Evolutionary conservation across 306 rosid species (phyloP).

Genomic region (Cicer arietinum): DNA sequence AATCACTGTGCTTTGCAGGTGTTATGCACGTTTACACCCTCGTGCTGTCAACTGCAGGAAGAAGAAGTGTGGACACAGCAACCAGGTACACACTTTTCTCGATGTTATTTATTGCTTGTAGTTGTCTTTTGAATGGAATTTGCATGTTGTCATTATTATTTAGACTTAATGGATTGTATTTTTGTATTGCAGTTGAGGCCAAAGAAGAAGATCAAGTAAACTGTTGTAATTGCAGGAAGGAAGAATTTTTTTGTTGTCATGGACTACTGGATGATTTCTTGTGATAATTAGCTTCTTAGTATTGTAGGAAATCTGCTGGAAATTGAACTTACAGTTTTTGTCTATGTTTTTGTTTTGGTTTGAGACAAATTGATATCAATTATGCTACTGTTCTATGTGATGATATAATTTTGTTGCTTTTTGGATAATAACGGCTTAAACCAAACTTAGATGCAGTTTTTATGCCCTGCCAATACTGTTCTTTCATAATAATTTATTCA

Average conservation of each 20-base stretch:
- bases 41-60: conserved; percentile 99
- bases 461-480: neutral
- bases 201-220: conserved; percentile 98
- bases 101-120: neutral
- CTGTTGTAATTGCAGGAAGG: conserved; percentile 31
- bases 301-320: conserved; percentile 32
- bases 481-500: neutral
- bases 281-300: conserved; percentile 34
- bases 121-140: neutral
- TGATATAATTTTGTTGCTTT: conserved; percentile 30
- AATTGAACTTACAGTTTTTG: conserved; percentile 10
- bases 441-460: neutral
- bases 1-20: conserved; percentile 54
- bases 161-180: neutral
- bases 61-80: conserved; percentile 99
- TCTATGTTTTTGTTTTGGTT: conserved; percentile 31
- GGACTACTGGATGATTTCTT: conserved; percentile 43
- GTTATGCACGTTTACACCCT: conserved; percentile 94
- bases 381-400: conserved; percentile 22
- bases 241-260: conserved; percentile 18
- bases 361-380: conserved; percentile 18
- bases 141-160: neutral
- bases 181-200: conserved; percentile 89
- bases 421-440: neutral
- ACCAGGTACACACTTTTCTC: conserved; percentile 62